phyloP scores from a whole-genome alignment of 306 rosid genomes.

The Rosa persica region DNA sequence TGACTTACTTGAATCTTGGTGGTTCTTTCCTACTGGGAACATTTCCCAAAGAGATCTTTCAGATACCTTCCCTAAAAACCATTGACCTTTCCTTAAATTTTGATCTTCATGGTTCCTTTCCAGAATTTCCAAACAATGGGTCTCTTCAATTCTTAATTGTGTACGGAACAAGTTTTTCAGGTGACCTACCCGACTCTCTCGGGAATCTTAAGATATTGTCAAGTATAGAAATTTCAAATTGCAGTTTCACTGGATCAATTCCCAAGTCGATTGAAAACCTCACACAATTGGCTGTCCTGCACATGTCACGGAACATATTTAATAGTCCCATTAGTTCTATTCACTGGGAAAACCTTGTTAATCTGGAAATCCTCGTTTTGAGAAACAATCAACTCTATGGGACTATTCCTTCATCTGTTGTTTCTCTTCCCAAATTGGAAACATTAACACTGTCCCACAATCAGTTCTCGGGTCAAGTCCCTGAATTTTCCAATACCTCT shows the following conservation, averaged over 20 bases:
- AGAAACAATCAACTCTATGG: too few species aligned
- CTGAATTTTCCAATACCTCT: too few species aligned
- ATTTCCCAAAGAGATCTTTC: conserved; percentile 27
- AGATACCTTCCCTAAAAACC: conserved; percentile 9
- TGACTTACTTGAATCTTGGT: too few species aligned
- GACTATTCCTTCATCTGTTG: too few species aligned
- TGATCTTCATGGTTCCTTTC: conserved; percentile 17
- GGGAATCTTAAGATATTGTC: conserved; percentile 14
- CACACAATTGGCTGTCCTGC: too few species aligned
- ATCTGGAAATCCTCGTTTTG: too few species aligned
- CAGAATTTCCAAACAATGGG: conserved; percentile 2
- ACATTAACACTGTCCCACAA: too few species aligned
- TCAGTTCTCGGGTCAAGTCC: too few species aligned
- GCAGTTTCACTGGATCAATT: conserved; percentile 16
- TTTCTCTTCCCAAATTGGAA: too few species aligned
- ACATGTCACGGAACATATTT: too few species aligned
- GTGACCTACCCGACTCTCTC: conserved; percentile 23
- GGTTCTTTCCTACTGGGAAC: background rate
- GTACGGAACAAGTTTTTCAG: background rate
- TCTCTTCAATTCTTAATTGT: conserved; percentile 1
- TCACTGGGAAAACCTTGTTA: too few species aligned
- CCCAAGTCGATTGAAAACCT: background rate
- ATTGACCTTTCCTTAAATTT: background rate
- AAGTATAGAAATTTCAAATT: background rate
- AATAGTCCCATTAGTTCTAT: too few species aligned